Percentiles rank a stretch among this genome's conserved stretches.
These are phyloP conservation scores for Aspergillus fructus DNA, from an alignment of 2,329 filamentous ascomycete genomes.

Conservation along the genomic window DNA sequence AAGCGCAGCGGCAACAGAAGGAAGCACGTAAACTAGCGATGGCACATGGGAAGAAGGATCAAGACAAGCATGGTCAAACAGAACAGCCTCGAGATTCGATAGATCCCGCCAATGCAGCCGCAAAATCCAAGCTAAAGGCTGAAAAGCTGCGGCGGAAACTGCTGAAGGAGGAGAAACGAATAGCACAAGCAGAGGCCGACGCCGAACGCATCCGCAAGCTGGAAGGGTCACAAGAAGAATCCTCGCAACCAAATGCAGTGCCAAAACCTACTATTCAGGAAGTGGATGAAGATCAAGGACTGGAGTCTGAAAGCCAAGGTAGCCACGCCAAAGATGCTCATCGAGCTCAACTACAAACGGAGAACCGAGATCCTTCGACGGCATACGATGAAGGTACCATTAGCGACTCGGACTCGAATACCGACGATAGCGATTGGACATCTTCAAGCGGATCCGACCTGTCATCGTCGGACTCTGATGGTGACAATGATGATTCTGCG, in stretches of 20 bases:
- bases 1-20: neutral
- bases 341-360: neutral
- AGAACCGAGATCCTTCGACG: neutral
- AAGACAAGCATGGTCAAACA: slow-evolving; percentile 25
- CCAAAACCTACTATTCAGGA: neutral
- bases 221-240: slow-evolving; percentile 31
- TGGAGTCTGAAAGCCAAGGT: neutral
- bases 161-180: slow-evolving; percentile 63
- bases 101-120: slow-evolving; percentile 33
- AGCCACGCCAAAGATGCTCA: no score
- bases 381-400: neutral
- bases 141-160: slow-evolving; percentile 49
- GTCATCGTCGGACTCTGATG: slow-evolving; percentile 25
- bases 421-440: slow-evolving; percentile 36
- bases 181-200: slow-evolving; percentile 46
- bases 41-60: slow-evolving; percentile 23
- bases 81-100: slow-evolving; percentile 22
- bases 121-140: slow-evolving; percentile 40
- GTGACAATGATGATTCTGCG: slow-evolving; percentile 32
- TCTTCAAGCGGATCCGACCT: slow-evolving; percentile 38
- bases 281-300: neutral
- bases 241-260: slow-evolving; percentile 10
- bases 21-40: slow-evolving; percentile 32
- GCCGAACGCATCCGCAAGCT: slow-evolving; percentile 39
- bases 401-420: slow-evolving; percentile 16